Base-by-base conservation (phyloP, 2,329 filamentous ascomycete genomes). In the Boeremia exigua region DNA sequence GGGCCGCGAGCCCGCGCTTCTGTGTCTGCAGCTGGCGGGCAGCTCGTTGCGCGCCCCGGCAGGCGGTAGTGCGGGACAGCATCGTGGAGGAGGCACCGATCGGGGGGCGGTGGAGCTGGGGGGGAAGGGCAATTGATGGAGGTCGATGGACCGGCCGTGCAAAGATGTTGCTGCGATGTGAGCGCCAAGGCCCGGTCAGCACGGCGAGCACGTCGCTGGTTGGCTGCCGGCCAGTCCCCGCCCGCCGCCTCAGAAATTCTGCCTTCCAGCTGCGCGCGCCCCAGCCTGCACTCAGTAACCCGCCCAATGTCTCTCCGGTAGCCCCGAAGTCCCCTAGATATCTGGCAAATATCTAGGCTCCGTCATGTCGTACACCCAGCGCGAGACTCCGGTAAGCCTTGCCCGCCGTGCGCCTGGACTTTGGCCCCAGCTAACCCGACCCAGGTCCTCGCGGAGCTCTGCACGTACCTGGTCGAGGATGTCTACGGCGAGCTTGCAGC, bases 401-500 rank as follows among this genome's bases (percentile, higher is more conserved):
- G 48, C 54, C 48, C 47, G 46, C 1, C 17, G 6, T 17, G 19
- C 19, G 19, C 39, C 34, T 37, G n/a, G 23, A 37, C 44, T 54
- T 9, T 33, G 39, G 36, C 28, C 60, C 59, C 54, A 57, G 58
- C 60, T 83, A 87, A 73, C 63, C 15, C 63, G 6, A 40, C 53
- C 84, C 90, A 94, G 91, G 81, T 87, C 78, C 79, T 90, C 65
- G 87, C 89, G 71, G 91, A 97, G 85, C 90, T 98, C 72, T 96
- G 92, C 81, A 86, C 88, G 80, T 87, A 96, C 74, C 84, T 97
- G 61, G 88, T 98, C 61, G 88, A 92, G 73, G 92, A 97, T 74
- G 84, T 91, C 56, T 94, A 95, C 76, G 95, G 95, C 72, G 91
- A 96, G 79, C 86, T 98, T 56, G 92, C 92, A 60, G 91, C 92